Base-by-base conservation (phyloP, 1,139 yeast species). In the Debaryomyces singareniensis region DNA sequence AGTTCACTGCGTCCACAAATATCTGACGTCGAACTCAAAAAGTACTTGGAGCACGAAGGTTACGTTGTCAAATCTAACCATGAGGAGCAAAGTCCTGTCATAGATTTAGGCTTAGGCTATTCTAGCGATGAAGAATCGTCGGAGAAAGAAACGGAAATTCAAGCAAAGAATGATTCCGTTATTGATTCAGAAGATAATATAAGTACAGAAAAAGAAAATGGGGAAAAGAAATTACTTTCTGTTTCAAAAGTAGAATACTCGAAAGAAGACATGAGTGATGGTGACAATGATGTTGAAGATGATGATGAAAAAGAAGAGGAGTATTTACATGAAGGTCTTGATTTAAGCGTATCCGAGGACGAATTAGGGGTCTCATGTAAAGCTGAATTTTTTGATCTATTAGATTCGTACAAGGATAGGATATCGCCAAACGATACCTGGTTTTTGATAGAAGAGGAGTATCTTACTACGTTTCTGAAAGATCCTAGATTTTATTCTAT, bases 391-490 rank as follows among this genome's bases (percentile, higher is more conserved):
- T 33, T 35, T 4, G 26, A 29, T 2, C 44, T 66, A 13, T 47
- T 67, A 5, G 51, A 56, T 18, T 25, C 34, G 4, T 44, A 46
- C 30, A 37, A 46, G 24, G 37, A 45, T 15, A 37, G 39, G 23
- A 57, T 65, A 13, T 57, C 66, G 4, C 29, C 47, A 15, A 60
- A 49, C 39, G 64, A 64, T 26, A 56, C 68, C 3, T 67, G 71
- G 67, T 48, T 49, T 29, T 36, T 67, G 16, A 53, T 65, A 1
- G 64, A 63, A 36, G 71, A 65, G 31, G 63, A 59, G 16, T 40
- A 59, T 12, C 46, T 61, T 7, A 29, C 43, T 2, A 56, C 55
- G 13, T 45, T 66, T 13, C 53, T 49, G 6, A 45, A 47, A 24
- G 33, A 40, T 22, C 61, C 68, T 1, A 54, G 47, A n/a, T 65